Conservation (phyloP, 2,329 filamentous ascomycete species). For the Paramyrothecium roridum region DNA sequence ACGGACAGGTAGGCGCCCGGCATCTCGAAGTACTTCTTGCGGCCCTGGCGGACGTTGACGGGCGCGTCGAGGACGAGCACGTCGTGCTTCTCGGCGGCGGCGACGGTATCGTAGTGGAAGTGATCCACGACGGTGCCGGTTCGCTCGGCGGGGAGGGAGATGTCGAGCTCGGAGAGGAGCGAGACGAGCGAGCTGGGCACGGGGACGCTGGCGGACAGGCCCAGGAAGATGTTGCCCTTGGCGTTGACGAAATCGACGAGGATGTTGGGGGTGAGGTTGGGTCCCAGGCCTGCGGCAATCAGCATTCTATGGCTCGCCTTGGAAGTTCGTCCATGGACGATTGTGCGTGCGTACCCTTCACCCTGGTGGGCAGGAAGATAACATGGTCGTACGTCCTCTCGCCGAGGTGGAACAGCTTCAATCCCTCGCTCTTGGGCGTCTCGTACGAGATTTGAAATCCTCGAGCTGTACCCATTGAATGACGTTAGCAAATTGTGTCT, state of each 20-base stretch:
- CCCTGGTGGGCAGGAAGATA: conserved; percentile 81
- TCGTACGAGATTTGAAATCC: conserved; percentile 80
- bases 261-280: conserved; percentile 78
- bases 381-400: conserved; percentile 90
- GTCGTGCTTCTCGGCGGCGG: conserved; percentile 80
- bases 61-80: conserved; percentile 77
- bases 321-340: no score
- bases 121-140: conserved; percentile 87
- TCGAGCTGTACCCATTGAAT: no score
- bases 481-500: no score
- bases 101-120: conserved; percentile 83
- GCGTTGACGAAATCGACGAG: conserved; percentile 90
- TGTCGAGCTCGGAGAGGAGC: conserved; percentile 83
- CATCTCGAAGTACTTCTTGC: conserved; percentile 72
- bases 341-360: conserved; percentile 75
- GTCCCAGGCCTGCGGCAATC: conserved; percentile 67
- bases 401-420: conserved; percentile 81
- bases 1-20: conserved; percentile 66
- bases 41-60: conserved; percentile 58
- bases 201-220: conserved; percentile 69
- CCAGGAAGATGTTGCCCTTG: conserved; percentile 85
- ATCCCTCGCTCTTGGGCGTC: conserved; percentile 74
- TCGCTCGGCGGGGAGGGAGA: conserved; percentile 81
- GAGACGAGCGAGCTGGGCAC: conserved; percentile 72
- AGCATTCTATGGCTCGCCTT: background rate